Evolutionary conservation across 2,329 filamentous ascomycete species (phyloP), one percentile per base, ranked within the genome.

Genomic region (Knoxdaviesia proteae): DNA sequence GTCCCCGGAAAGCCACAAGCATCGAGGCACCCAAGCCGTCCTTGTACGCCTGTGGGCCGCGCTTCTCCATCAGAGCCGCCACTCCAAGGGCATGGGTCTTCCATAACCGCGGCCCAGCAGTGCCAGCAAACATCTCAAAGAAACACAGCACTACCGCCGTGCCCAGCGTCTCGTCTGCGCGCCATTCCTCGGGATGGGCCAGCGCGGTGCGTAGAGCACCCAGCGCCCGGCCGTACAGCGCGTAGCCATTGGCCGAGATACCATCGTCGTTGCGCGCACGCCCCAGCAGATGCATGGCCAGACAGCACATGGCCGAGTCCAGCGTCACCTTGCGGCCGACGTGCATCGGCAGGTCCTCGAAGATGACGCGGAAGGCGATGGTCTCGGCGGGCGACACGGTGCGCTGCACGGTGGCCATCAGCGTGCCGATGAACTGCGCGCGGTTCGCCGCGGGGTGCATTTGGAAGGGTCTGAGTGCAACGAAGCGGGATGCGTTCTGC

Each of bases 41-140:
- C 6, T 49, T 46, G 43, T 61, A 58, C 30, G 56, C 55, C 5
- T 49, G 49, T 7, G 55, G 49, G n/a, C 61, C 61, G 20, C 61
- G 58, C 39, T 58, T 54, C 47, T 60, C 54, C 45, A 63, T 58
- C 40, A 63, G 48, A n/a, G 49, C 51, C 6, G 55, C 53, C 39
- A 62, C 57, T 29, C 60, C 60, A 33, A 50, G 52, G 7, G 60
- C 58, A 47, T 64, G 61, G 41, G 57, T 53, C 46, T 60, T 51
- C 60, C 60, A 63, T 35, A 55, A 58, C 34, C 53, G 49, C 5
- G 58, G 45, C 33, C 54, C 49, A 30, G 47, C 49, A 6, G 60
- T 64, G n/a, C 60, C 61, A 5, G 61, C 60, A 49, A 63, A 63
- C n/a, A 62, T 58, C 55, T 62, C 61, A 34, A 56, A 62, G 10